Evolutionary conservation across 495 filamentous ascomycete genomes (phyloP), one percentile per base, ranked within the genome.

Genomic region (Xylaria flabelliformis): DNA sequence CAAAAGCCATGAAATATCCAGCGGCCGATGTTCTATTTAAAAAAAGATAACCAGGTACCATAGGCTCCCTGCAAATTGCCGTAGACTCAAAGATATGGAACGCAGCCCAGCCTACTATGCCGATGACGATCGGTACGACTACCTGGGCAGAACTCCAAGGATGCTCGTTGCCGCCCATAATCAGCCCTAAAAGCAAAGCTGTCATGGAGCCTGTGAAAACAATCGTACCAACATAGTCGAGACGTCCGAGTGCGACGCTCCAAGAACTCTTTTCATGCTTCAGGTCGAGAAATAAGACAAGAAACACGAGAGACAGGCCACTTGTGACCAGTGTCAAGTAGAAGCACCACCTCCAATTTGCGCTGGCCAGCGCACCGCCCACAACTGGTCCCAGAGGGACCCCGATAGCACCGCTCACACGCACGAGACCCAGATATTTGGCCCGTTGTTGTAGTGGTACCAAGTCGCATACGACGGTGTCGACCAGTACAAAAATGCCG

Each of bases 41-140:
- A 46, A 81, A 79, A 24, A 81, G 62, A 12, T 63, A 44, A 0
- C 59, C 29, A 1, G 79, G 78, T 50, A 81, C 70, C 13, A 48
- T 75, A 0, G 79, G 80, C 17, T 67, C 15, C 19, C 55, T 67
- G 64, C 64, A 67, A 15, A 53, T 4, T 7, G n/a, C 6, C 4
- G 58, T 75, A 8, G 70, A 69, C 46, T 73, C 64, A 36, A 62
- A 69, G 17, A 58, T 12, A 26, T 73, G 71, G 56, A 70, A 73
- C 4, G 26, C 65, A 8, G 21, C 17, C 71, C 71, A 73, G 26
- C 71, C 71, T 4, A 70, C 56, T 10, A 12, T 26, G 6, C 71
- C 71, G 21, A 73, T 46, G 34, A 70, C 53, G 12, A 73, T 34
- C 10, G 71, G 71, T n/a, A 63, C 65, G 9, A 73, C 64, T 4